A percentile compares a stretch with the other conserved stretches of the same genome.
phyloP scores from a whole-genome alignment of 352 stramenopile genomes.

The Phytopythium litorale region DNA sequence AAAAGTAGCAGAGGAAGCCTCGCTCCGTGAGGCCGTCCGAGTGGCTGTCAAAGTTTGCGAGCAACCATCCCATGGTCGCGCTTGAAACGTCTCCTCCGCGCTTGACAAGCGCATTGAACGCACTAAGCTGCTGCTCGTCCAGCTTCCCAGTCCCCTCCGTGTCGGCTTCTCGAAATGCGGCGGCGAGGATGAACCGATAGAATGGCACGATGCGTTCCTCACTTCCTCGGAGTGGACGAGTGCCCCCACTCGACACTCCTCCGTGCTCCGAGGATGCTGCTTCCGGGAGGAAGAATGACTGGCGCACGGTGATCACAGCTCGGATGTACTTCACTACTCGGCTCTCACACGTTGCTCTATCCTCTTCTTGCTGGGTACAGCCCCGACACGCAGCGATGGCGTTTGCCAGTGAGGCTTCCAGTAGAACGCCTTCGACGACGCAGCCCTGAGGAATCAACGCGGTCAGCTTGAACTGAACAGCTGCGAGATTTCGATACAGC shows the following conservation, averaged over 20 bases:
- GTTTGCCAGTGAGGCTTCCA: slow-evolving; percentile 38
- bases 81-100: slow-evolving; percentile 19
- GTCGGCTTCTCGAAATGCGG: slow-evolving; percentile 49
- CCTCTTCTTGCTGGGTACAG: not conserved
- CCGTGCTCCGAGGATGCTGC: slow-evolving; percentile 1
- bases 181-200: slow-evolving; percentile 60
- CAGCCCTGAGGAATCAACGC: slow-evolving; percentile 47
- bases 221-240: not conserved
- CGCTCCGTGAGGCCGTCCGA: slow-evolving; percentile 37
- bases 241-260: not conserved
- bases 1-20: slow-evolving; percentile 65
- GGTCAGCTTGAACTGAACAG: slow-evolving; percentile 54
- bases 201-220: slow-evolving; percentile 48
- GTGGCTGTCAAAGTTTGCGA: slow-evolving; percentile 49
- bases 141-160: slow-evolving; percentile 23
- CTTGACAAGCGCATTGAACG: slow-evolving; percentile 43
- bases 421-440: slow-evolving; percentile 43
- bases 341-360: not conserved
- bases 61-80: slow-evolving; percentile 38
- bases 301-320: slow-evolving; percentile 30
- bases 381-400: not conserved
- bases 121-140: slow-evolving; percentile 23
- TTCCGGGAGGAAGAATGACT: slow-evolving; percentile 62
- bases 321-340: slow-evolving; percentile 30
- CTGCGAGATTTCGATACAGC: slow-evolving; percentile 31